Evolutionary conservation across 768 basidiomycete genomes (phyloP).

Genomic region (Cubamyces lactineus): DNA sequence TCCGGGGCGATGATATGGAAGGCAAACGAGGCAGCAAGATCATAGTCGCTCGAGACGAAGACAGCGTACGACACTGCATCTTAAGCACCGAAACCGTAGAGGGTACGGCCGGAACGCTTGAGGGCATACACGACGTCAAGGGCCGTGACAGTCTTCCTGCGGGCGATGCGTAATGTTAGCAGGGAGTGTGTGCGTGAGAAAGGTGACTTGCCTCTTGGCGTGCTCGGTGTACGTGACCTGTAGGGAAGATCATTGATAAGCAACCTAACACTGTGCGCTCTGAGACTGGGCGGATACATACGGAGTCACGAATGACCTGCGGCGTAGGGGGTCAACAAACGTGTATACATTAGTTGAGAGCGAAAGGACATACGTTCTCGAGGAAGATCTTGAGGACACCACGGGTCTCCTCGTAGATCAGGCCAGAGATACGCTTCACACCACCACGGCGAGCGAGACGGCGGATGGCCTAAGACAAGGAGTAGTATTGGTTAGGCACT

Average conservation of each 20-base stretch:
- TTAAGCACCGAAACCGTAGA: constrained; percentile 59
- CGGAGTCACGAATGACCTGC: constrained; percentile 65
- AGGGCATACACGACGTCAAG: constrained; percentile 55
- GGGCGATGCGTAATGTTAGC: background rate
- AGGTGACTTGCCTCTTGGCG: constrained; percentile 51
- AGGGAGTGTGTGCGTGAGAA: background rate
- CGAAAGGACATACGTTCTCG: constrained; percentile 64
- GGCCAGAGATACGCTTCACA: constrained; percentile 94
- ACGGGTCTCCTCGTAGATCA: constrained; percentile 95
- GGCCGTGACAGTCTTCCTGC: constrained; percentile 48
- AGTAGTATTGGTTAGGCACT: background rate
- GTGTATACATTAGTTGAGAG: background rate
- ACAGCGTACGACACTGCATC: background rate
- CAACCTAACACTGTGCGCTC: background rate
- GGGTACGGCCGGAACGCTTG: constrained; percentile 52
- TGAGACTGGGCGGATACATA: constrained; percentile 27
- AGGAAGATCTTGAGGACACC: constrained; percentile 96
- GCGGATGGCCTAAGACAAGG: constrained; percentile 62
- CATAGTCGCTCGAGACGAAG: background rate
- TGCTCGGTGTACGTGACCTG: constrained; percentile 70
- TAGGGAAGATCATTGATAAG: constrained; percentile 3
- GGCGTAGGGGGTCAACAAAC: background rate
- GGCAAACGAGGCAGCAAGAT: constrained; percentile 5
- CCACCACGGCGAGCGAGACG: constrained; percentile 97
- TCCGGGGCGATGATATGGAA: background rate